Evolutionary conservation across 257 asterid species (phyloP).

Genomic region (Hygrophila difformis): DNA sequence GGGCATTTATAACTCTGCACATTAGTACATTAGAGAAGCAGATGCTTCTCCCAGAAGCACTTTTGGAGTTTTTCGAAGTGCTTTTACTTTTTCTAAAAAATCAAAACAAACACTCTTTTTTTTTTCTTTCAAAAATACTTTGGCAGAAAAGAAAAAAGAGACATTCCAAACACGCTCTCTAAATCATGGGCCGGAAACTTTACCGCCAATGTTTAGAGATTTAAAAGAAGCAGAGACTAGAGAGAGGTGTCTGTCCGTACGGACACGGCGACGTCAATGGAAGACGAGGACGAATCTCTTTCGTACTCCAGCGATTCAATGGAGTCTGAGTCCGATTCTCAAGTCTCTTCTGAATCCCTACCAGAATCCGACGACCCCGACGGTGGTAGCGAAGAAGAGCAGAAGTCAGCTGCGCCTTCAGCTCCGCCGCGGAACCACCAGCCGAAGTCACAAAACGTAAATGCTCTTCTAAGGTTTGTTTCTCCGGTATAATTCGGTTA

Average conservation of each 20-base stretch:
- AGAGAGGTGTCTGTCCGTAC: neutral
- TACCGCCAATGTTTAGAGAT: neutral
- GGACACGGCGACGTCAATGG: conserved; percentile 26
- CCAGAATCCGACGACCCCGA: conserved; percentile 29
- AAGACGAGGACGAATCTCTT: conserved; percentile 34
- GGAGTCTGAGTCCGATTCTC: conserved; percentile 31
- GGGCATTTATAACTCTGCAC: too few species aligned
- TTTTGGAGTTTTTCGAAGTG: too few species aligned
- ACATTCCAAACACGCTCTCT: too few species aligned
- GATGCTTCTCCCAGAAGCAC: too few species aligned
- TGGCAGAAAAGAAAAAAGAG: too few species aligned
- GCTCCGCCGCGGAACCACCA: conserved; percentile 31
- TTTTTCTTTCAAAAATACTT: too few species aligned
- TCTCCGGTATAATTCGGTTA: neutral
- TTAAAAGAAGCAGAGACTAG: neutral
- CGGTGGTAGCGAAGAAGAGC: conserved; percentile 26
- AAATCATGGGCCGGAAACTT: neutral
- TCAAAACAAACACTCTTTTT: too few species aligned
- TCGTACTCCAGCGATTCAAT: conserved; percentile 43
- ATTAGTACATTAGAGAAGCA: too few species aligned
- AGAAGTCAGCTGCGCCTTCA: conserved; percentile 22
- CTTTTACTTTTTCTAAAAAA: too few species aligned
- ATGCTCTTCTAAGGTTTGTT: conserved; percentile 62
- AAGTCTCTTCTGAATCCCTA: conserved; percentile 21
- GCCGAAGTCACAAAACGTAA: conserved; percentile 55